Evolutionary conservation across 306 rosid genomes (phyloP).

Genomic region (Begonia peltatifolia): DNA sequence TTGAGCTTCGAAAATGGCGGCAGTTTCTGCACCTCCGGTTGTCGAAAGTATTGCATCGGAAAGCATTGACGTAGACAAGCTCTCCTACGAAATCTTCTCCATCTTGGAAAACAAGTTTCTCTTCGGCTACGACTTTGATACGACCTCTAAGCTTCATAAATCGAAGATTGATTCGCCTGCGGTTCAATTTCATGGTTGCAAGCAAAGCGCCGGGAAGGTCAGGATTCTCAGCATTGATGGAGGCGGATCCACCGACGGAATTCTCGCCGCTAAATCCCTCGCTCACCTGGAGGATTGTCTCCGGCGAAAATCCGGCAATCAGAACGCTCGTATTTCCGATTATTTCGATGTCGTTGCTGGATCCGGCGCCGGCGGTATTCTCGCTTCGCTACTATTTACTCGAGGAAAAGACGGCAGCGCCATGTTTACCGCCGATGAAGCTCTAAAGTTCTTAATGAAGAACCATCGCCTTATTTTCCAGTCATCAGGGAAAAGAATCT

Average conservation of each 20-base stretch:
- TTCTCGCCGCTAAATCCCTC: slow-evolving; percentile 70
- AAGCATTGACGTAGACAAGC: slow-evolving; percentile 51
- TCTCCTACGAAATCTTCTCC: slow-evolving; percentile 89
- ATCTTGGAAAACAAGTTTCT: slow-evolving; percentile 74
- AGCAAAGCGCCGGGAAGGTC: slow-evolving; percentile 39
- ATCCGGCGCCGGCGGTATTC: slow-evolving; percentile 66
- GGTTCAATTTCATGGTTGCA: neutral
- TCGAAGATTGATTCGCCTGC: slow-evolving; percentile 5
- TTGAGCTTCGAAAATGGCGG: slow-evolving; percentile 43
- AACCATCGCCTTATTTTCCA: slow-evolving; percentile 40
- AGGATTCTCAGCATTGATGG: slow-evolving; percentile 79
- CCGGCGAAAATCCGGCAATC: slow-evolving; percentile 42
- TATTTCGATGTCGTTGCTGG: slow-evolving; percentile 85
- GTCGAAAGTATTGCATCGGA: slow-evolving; percentile 16
- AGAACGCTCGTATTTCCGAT: slow-evolving; percentile 32
- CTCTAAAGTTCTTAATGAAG: slow-evolving; percentile 35
- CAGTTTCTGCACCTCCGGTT: slow-evolving; percentile 33
- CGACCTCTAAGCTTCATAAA: neutral
- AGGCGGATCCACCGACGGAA: slow-evolving; percentile 66
- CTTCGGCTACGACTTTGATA: slow-evolving; percentile 34
- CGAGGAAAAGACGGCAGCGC: slow-evolving; percentile 48
- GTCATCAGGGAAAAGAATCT: slow-evolving; percentile 16
- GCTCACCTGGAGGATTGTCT: slow-evolving; percentile 51
- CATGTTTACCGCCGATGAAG: slow-evolving; percentile 58
- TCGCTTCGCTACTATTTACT: slow-evolving; percentile 66